Evolutionary conservation across 495 filamentous ascomycete species (phyloP).

Genomic region (Aspergillus nidulans): DNA sequence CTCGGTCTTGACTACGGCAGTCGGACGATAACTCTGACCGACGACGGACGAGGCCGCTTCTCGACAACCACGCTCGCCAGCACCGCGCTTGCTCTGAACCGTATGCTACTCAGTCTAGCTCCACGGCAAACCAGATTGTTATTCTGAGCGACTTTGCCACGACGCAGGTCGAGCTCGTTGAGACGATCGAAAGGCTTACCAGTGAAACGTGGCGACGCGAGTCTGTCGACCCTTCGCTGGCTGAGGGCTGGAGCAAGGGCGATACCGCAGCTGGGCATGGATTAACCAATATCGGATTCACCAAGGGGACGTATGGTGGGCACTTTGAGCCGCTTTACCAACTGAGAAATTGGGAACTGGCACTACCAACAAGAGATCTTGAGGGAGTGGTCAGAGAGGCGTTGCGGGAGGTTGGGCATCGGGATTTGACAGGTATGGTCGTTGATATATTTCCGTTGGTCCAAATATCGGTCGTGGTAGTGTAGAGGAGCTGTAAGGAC

Average conservation of each 20-base stretch:
- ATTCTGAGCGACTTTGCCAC: slow-evolving; percentile 12
- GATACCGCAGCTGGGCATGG: slow-evolving; percentile 4
- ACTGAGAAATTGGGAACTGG: slow-evolving; percentile 4
- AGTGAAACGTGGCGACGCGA: slow-evolving; percentile 8
- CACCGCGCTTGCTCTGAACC: slow-evolving; percentile 9
- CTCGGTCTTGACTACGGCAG: slow-evolving; percentile 8
- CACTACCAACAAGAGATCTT: background rate
- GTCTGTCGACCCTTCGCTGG: background rate
- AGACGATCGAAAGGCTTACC: slow-evolving; percentile 7
- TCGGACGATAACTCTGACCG: slow-evolving; percentile 6
- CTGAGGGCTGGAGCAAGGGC: slow-evolving; percentile 1
- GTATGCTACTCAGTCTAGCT: slow-evolving; percentile 1
- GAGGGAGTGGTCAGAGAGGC: slow-evolving; percentile 9
- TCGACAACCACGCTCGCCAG: slow-evolving; percentile 3
- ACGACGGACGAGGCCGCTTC: slow-evolving; percentile 6
- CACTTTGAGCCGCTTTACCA: background rate
- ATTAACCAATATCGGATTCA: slow-evolving; percentile 12
- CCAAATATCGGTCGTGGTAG: too few species aligned
- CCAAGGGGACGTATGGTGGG: slow-evolving; percentile 7
- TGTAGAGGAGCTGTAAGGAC: too few species aligned
- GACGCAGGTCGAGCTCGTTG: slow-evolving; percentile 5
- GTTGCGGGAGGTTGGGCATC: slow-evolving; percentile 9
- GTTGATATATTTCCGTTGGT: too few species aligned
- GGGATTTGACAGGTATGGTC: too few species aligned
- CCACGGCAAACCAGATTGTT: slow-evolving; percentile 12